Percentiles rank a stretch among this genome's conserved stretches.
phyloP scores from a whole-genome alignment of 208 protist genomes.

The Entamoeba nuttalli region DNA sequence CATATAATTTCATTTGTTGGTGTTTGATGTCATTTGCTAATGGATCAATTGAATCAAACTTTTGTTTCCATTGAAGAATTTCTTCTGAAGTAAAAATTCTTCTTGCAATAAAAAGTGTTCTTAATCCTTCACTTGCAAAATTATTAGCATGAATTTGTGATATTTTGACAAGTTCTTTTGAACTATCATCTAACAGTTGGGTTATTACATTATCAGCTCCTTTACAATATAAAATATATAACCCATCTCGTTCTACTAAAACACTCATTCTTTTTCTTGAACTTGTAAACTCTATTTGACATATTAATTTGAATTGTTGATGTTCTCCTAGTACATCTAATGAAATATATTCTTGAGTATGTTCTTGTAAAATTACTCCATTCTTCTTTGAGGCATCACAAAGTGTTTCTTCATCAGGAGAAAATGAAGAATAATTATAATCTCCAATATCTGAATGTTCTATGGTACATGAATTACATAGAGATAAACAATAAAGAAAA shows the following conservation, averaged over 20 bases:
- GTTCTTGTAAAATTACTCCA: conserved; percentile 7
- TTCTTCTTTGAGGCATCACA: conserved; percentile 7
- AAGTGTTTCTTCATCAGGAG: conserved; percentile 27
- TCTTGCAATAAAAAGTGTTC: conserved; percentile 8
- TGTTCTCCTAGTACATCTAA: neutral
- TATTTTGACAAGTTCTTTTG: neutral
- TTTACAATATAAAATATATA: neutral
- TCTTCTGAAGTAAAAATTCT: neutral
- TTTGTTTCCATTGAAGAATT: neutral
- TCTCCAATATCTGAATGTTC: neutral
- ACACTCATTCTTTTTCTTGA: conserved; percentile 16
- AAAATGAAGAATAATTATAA: conserved; percentile 3
- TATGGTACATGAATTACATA: neutral
- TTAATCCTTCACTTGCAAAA: conserved; percentile 8
- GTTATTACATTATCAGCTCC: neutral
- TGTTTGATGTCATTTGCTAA: neutral
- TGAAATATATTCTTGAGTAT: neutral
- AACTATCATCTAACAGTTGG: neutral
- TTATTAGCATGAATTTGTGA: neutral
- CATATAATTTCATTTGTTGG: neutral
- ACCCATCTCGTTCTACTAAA: neutral
- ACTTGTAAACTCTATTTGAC: neutral
- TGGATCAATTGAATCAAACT: neutral
- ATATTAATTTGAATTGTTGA: neutral
- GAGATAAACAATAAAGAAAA: neutral